A percentile compares a stretch with the other conserved stretches of the same genome.
Evolutionary conservation across 371 early-diverging fungal genomes (phyloP).

Genomic region (Dichotomocladium elegans): DNA sequence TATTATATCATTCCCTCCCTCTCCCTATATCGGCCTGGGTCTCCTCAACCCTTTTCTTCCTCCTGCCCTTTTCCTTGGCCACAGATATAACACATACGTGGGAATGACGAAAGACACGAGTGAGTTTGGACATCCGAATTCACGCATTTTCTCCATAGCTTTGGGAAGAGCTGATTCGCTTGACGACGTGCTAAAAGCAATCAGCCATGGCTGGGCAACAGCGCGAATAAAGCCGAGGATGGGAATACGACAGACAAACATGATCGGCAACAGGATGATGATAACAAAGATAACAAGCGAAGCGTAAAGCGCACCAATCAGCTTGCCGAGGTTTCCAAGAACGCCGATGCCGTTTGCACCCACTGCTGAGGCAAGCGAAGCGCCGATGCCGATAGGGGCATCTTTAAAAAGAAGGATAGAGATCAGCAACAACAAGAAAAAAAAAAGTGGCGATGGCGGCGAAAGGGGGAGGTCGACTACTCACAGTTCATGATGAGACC

Average conservation of each 20-base stretch:
- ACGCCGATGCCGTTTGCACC: slow-evolving; percentile 65
- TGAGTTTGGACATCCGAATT: slow-evolving; percentile 69
- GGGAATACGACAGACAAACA: slow-evolving; percentile 55
- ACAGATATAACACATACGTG: slow-evolving; percentile 15
- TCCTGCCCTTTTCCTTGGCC: no score
- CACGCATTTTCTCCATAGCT: slow-evolving; percentile 72
- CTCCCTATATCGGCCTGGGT: no score
- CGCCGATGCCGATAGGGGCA: slow-evolving; percentile 74
- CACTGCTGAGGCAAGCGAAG: slow-evolving; percentile 65
- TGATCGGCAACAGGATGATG: slow-evolving; percentile 64
- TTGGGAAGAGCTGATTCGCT: slow-evolving; percentile 78
- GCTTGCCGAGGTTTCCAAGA: slow-evolving; percentile 61
- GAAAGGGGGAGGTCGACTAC: background rate
- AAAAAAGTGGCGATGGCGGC: no score
- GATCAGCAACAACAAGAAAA: background rate
- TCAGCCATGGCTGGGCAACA: slow-evolving; percentile 62
- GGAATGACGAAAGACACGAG: slow-evolving; percentile 76
- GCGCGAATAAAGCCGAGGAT: slow-evolving; percentile 51
- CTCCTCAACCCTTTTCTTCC: no score
- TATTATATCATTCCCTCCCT: background rate
- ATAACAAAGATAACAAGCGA: slow-evolving; percentile 58
- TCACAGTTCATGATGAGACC: slow-evolving; percentile 63
- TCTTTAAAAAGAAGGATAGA: slow-evolving; percentile 13
- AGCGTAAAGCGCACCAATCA: slow-evolving; percentile 67
- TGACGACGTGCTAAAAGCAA: slow-evolving; percentile 85